A percentile compares a stretch with the other conserved stretches of the same genome.
Conservation (phyloP, 1,284 basidiomycete species). For the Pseudozyma hubeiensis region DNA sequence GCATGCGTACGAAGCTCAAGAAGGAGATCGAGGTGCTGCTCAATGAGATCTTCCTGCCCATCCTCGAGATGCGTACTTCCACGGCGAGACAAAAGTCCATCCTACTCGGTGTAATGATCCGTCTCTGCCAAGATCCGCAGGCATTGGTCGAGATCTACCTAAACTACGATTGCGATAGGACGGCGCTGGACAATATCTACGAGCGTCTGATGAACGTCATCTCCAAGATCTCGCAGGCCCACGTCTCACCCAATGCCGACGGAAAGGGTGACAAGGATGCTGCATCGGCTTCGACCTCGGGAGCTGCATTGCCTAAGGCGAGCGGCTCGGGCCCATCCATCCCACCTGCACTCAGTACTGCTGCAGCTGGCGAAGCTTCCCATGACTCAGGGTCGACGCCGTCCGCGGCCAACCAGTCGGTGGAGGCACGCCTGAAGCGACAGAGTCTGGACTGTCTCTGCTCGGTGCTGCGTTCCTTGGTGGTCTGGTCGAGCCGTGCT, state of each 20-base stretch:
- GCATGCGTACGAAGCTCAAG: slow-evolving; percentile 96
- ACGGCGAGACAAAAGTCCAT: slow-evolving; percentile 79
- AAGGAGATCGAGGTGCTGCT: slow-evolving; percentile 99
- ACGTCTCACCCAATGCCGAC: slow-evolving; percentile 36
- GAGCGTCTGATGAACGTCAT: slow-evolving; percentile 68
- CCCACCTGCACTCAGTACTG: slow-evolving; percentile 53
- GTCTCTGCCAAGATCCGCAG: slow-evolving; percentile 66
- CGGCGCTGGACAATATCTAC: slow-evolving; percentile 68
- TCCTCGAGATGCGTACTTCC: slow-evolving; percentile 96
- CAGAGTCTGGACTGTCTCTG: slow-evolving; percentile 67
- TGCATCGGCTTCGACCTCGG: slow-evolving; percentile 4
- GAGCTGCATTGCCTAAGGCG: slow-evolving; percentile 18
- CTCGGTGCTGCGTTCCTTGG: slow-evolving; percentile 65
- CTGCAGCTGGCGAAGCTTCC: slow-evolving; percentile 26
- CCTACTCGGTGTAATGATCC: slow-evolving; percentile 62
- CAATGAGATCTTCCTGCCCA: slow-evolving; percentile 98
- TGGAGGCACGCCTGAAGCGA: slow-evolving; percentile 65
- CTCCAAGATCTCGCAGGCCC: slow-evolving; percentile 61
- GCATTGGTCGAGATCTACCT: slow-evolving; percentile 68
- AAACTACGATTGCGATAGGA: slow-evolving; percentile 68
- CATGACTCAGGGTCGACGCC: slow-evolving; percentile 25
- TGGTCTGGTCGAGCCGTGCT: slow-evolving; percentile 60
- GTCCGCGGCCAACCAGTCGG: slow-evolving; percentile 44
- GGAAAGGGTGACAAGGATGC: slow-evolving; percentile 39
- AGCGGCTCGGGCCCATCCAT: slow-evolving; percentile 40